phyloP scores from a whole-genome alignment of 1,284 basidiomycete species.

The Cystobasidium pallidum region DNA sequence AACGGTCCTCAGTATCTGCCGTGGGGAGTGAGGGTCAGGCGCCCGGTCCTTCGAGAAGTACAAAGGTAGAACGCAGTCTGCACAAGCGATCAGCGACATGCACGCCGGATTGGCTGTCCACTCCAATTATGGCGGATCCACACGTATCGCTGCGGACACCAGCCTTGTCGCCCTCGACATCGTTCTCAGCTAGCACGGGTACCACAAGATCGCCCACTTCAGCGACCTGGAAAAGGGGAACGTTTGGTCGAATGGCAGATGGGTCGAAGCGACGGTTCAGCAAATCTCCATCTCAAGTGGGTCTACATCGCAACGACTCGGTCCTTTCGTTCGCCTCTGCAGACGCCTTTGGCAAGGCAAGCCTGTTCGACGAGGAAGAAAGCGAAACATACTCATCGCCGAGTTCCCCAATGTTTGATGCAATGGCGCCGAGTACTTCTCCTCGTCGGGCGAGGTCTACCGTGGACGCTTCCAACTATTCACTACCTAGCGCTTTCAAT shows the following conservation, averaged over 20 bases:
- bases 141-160: constrained; percentile 7
- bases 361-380: constrained; percentile 12
- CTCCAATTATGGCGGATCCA: constrained; percentile 13
- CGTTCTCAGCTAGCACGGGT: not conserved
- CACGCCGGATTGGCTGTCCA: constrained; percentile 23
- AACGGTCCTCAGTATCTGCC: not conserved
- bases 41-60: not conserved
- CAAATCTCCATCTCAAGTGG: constrained; percentile 27
- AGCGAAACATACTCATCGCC: not conserved
- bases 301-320: constrained; percentile 25
- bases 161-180: not conserved
- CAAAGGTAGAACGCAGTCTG: not conserved
- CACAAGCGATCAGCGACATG: constrained; percentile 22
- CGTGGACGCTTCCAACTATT: constrained; percentile 13
- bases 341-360: constrained; percentile 27
- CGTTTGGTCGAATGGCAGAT: not conserved
- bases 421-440: not conserved
- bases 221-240: constrained; percentile 2
- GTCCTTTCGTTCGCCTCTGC: constrained; percentile 43
- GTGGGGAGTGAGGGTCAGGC: not conserved
- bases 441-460: constrained; percentile 19
- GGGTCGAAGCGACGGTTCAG: constrained; percentile 26
- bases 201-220: not conserved
- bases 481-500: constrained; percentile 12
- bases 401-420: not conserved